phyloP scores from a whole-genome alignment of 106 monocot species.

The Hemerocallis citrina region DNA sequence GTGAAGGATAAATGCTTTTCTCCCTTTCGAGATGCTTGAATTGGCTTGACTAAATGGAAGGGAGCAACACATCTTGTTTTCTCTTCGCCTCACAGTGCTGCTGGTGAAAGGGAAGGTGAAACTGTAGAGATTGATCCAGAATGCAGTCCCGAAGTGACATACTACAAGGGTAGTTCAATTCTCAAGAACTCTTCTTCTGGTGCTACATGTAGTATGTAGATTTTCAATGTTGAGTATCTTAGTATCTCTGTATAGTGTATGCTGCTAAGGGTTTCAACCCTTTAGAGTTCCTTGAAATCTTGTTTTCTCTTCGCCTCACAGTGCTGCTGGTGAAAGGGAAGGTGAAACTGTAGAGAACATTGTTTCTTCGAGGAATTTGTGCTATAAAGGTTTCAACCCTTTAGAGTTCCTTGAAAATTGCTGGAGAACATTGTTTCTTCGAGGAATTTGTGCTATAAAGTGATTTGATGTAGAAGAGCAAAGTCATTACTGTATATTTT shows the following conservation, averaged over 20 bases:
- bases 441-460: too few species aligned
- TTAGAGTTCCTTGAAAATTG: conserved; percentile 75
- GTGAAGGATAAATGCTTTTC: conserved; percentile 62
- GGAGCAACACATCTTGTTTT: conserved; percentile 13
- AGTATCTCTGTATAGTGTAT: too few species aligned
- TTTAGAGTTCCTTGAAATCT: conserved; percentile 73
- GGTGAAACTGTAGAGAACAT: not conserved
- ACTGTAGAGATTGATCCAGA: not conserved
- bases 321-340: too few species aligned
- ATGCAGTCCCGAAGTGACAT: conserved; percentile 14
- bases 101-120: not conserved
- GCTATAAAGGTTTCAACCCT: conserved; percentile 55
- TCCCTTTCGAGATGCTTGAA: conserved; percentile 74
- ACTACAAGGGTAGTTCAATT: conserved; percentile 41
- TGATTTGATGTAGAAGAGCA: too few species aligned
- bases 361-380: too few species aligned
- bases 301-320: not conserved
- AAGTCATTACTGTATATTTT: too few species aligned
- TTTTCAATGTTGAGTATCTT: too few species aligned
- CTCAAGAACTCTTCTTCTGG: conserved; percentile 5
- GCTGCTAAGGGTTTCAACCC: conserved; percentile 47
- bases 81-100: not conserved
- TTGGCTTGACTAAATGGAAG: conserved; percentile 13
- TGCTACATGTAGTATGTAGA: not conserved
- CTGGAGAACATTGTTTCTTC: too few species aligned